Evolutionary conservation across 1,284 basidiomycete genomes (phyloP), one percentile per base, ranked within the genome.

Genomic region (Ustilago loliicola): DNA sequence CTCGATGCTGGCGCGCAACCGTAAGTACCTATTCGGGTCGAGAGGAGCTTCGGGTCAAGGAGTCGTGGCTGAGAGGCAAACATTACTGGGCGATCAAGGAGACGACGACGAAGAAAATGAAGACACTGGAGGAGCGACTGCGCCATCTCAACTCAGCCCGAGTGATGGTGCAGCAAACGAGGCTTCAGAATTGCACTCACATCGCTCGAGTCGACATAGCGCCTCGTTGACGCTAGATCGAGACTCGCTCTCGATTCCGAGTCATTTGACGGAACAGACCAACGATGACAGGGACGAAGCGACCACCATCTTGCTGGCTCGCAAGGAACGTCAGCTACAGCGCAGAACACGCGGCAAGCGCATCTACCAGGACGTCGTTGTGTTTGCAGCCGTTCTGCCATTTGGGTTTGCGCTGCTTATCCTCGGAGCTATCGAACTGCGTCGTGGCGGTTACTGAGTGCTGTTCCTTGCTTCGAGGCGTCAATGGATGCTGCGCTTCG

Each of bases 291-390:
- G 79, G 27, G 82, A 84, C 58, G 81, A 82, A 29, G 81, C 80
- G 4, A 83, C 83, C 3, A 63, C 80, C 13, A 82, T 85, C 29
- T 48, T 85, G 38, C 71, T 85, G 7, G 84, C 83, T 0, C 73
- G 81, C 11, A 85, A 85, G 55, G 84, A 85, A 52, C 67, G 82
- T 5, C 72, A 84, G 34, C 51, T 85, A 56, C 84, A 85, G 70
- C 66, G 66, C 7, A 65, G 63, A 15, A 79, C 80, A 17, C 54
- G 81, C 6, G 73, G 75, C n/a, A 69, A 66, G 30, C 55, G 75
- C n/a, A 68, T 71, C 47, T 80, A 65, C 34, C 80, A 80, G 56
- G 79, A 81, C 40, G 59, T 82, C 3, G 34, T 81, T 2, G 81
- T 82, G 0, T 76, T 82, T 36, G 73, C 72, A 2, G 73, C 70